Evolutionary conservation across 2,329 filamentous ascomycete genomes (phyloP), one percentile per base, ranked within the genome.

Genomic region (Botrytis pseudocinerea): DNA sequence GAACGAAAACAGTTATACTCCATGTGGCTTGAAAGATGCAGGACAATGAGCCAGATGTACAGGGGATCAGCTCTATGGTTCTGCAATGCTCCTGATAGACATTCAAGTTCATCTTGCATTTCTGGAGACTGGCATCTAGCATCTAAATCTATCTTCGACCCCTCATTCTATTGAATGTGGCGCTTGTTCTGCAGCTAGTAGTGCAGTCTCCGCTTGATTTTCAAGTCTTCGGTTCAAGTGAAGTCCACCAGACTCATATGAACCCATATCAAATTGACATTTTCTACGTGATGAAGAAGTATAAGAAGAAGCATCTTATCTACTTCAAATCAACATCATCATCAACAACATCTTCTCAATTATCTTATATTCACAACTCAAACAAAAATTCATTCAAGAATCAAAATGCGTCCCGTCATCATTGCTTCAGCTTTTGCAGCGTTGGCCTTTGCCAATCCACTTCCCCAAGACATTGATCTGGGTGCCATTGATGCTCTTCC

Each of bases 401-500:
- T 42, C n/a, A 71, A 42, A 14, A 78, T 78, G 77, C 75, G 76
- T 72, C 73, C 75, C 40, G 62, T 73, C 22, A 63, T 77, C 57
- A 51, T 78, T n/a, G 22, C 75, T 46, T 75, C 75, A 51, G 74
- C 75, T 57, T 73, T 78, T 64, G 75, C 74, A 66, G 76, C 75
- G 69, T 70, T 79, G 46, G 71, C 76, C 63, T 51, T 78, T 65
- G 75, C 77, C 54, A 76, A 76, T 46, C 77, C 78, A 38, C 76
- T 74, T 61, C 81, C 81, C 62, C 81, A 82, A 72, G 74, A 77
- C 12, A 82, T 84, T 68, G 80, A 84, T 73, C 79, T 82, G 48
- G 78, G 76, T 25, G 71, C 76, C 10, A 80, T 83, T 66, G 79
- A 82, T 74, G 70, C 79, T 44, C 78, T 80, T 18, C 80, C 82